Base-by-base conservation (phyloP, 2,329 filamentous ascomycete genomes). In the Botryotinia globosa region DNA sequence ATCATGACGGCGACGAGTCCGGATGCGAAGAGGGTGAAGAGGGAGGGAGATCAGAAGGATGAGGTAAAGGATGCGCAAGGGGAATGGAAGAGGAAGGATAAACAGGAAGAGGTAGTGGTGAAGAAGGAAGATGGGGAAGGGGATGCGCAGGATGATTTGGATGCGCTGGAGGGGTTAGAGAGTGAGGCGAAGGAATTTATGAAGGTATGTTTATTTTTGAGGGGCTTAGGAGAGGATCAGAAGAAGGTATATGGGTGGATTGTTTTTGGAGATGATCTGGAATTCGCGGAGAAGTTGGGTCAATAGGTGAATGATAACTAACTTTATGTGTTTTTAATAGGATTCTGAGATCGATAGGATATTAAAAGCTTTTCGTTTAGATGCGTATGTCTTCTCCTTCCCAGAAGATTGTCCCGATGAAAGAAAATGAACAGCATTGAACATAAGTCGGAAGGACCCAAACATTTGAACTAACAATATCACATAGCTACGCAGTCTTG, bases 271-370 rank as follows among this genome's bases (percentile, higher is more conserved):
- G 22, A 25, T n/a, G 12, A 7, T 39, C 2, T 14, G 16, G 8
- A 7, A 37, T n/a, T n/a, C 18, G 44, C 59, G 3, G 34, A 63
- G 54, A 64, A 58, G 61, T 45, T 39, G 42, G 51, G n/a, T 56
- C 14, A 10, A 29, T 32, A 32, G 70, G 4, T 44, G 25, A 64
- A 73, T 75, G 76, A 51, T 71, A 66, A 37, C 48, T 42, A 37
- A 67, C 51, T 20, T 54, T 12, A 16, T 39, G 22, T 66, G 45
- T 39, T 29, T 32, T 42, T 45, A 32, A 16, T 76, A 97, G 92
- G 96, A 98, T 87, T 91, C 92, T 74, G 95, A 98, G 82, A 98
- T 98, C 79, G 93, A 97, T 80, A 92, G 95, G 74, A 99, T 99
- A 77, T 87, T 97, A 77, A 92, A 92, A 79, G 93, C 94, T 65